Percentiles rank a stretch among this genome's conserved stretches.
Evolutionary conservation across 2,329 filamentous ascomycete genomes (phyloP).

Genomic region (Colletotrichum musae): DNA sequence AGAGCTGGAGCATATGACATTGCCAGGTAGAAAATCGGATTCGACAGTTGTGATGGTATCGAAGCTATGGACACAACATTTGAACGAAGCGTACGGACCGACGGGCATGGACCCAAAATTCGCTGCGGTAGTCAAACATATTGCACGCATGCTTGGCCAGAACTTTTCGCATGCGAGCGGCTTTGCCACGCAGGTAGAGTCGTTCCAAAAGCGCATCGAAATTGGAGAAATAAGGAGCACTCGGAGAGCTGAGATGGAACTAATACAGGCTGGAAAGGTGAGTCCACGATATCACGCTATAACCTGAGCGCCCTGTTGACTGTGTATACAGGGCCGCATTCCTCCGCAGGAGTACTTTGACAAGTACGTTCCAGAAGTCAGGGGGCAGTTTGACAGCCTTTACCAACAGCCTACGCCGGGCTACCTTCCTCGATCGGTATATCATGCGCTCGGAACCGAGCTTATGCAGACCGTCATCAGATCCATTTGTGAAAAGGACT

Average conservation of each 20-base stretch:
- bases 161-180: slow-evolving; percentile 50
- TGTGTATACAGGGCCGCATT: slow-evolving; percentile 53
- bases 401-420: slow-evolving; percentile 49
- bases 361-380: slow-evolving; percentile 57
- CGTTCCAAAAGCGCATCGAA: slow-evolving; percentile 53
- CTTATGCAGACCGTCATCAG: slow-evolving; percentile 58
- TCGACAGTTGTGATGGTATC: slow-evolving; percentile 56
- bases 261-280: slow-evolving; percentile 67
- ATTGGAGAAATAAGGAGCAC: slow-evolving; percentile 56
- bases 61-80: slow-evolving; percentile 59
- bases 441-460: slow-evolving; percentile 58
- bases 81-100: slow-evolving; percentile 49
- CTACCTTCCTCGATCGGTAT: slow-evolving; percentile 53
- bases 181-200: slow-evolving; percentile 52
- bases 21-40: slow-evolving; percentile 49
- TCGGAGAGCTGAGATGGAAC: slow-evolving; percentile 65
- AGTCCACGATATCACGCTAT: background rate
- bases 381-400: slow-evolving; percentile 59
- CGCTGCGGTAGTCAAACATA: slow-evolving; percentile 50
- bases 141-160: slow-evolving; percentile 55
- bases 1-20: slow-evolving; percentile 64
- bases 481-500: slow-evolving; percentile 41
- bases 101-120: slow-evolving; percentile 51
- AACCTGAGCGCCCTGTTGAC: slow-evolving; percentile 38
- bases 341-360: slow-evolving; percentile 55